Evolutionary conservation across 2,329 filamentous ascomycete genomes (phyloP).

Genomic region (Botryotinia globosa): DNA sequence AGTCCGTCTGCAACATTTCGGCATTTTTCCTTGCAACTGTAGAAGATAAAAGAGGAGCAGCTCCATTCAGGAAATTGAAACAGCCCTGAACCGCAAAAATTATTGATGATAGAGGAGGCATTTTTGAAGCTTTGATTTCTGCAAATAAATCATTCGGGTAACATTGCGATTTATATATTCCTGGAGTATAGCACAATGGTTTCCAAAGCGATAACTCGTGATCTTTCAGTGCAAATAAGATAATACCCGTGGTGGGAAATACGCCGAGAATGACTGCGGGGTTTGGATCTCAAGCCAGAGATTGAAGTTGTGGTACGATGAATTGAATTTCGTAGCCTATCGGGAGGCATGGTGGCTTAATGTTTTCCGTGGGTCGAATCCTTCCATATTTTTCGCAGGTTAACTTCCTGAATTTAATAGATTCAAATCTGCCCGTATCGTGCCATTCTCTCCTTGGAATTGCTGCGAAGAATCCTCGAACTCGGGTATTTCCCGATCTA

Average conservation of each 20-base stretch:
- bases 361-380: background rate
- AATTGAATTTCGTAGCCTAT: background rate
- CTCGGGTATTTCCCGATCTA: background rate
- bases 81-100: background rate
- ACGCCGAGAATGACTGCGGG: background rate
- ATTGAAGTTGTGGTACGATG: background rate
- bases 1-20: conserved; percentile 11
- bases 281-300: background rate
- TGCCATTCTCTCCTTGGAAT: background rate
- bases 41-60: background rate
- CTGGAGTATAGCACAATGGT: background rate
- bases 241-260: background rate
- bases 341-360: background rate
- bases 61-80: conserved; percentile 13
- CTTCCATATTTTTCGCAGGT: background rate
- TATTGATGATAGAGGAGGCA: conserved; percentile 3
- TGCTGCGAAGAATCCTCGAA: background rate
- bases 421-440: background rate
- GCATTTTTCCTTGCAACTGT: background rate
- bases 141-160: background rate
- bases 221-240: background rate
- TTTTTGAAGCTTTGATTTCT: background rate
- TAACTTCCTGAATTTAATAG: background rate
- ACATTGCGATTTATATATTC: background rate
- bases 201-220: background rate